These are phyloP conservation scores for Mucor irregularis DNA, from an alignment of 371 early-diverging fungal genomes.

Conservation along the genomic window DNA sequence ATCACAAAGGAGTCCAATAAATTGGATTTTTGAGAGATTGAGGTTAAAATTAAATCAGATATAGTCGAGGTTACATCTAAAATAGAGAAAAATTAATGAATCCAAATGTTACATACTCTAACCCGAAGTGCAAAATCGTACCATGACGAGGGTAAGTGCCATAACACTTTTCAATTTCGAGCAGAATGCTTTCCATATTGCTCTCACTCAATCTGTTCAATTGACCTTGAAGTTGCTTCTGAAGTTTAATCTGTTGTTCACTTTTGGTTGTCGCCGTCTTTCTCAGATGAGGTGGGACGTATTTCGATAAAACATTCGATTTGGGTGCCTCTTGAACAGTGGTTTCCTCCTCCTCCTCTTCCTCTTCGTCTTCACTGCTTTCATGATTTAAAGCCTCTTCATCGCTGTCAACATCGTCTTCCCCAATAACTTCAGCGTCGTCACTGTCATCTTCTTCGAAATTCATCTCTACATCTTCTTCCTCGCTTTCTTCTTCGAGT, in stretches of 20 bases:
- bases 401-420: conserved; percentile 14
- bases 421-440: conserved; percentile 5
- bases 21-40: conserved; percentile 78
- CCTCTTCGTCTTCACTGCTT: conserved; percentile 15
- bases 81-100: background rate
- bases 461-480: background rate
- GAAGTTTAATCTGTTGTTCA: conserved; percentile 68
- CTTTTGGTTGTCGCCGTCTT: conserved; percentile 52
- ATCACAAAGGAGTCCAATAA: conserved; percentile 89
- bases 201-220: conserved; percentile 89
- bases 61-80: conserved; percentile 85
- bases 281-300: conserved; percentile 89
- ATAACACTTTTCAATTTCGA: conserved; percentile 80
- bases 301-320: conserved; percentile 50
- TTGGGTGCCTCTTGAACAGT: background rate
- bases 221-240: conserved; percentile 82
- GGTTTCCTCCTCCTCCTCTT: conserved; percentile 16
- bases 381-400: conserved; percentile 14
- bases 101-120: background rate
- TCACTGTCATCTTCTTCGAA: conserved; percentile 1
- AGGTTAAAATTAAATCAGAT: conserved; percentile 71
- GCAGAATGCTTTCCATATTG: conserved; percentile 85
- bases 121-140: conserved; percentile 20
- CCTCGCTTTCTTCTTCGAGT: conserved; percentile 4
- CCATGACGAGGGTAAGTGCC: conserved; percentile 81